Evolutionary conservation across 2,329 filamentous ascomycete species (phyloP).

Genomic region (Sporothrix globosa): DNA sequence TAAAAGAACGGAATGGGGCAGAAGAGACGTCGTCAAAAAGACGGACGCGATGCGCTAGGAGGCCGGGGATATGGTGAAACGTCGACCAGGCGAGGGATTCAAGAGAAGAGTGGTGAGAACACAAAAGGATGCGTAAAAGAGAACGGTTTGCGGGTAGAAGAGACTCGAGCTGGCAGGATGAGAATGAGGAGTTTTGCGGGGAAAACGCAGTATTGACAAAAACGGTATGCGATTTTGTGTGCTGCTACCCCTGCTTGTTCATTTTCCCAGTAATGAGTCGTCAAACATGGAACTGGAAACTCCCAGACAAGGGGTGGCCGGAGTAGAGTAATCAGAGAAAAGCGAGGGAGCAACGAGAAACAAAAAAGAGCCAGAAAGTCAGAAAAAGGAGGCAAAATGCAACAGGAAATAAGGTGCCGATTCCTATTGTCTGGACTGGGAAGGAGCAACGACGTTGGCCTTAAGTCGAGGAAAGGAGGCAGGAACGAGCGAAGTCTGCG

Average conservation of each 20-base stretch:
- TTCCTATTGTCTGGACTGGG: not conserved
- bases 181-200: not conserved
- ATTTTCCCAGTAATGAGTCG: not conserved
- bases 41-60: not conserved
- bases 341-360: not conserved
- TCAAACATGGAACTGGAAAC: constrained; percentile 2
- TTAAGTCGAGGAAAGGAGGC: not conserved
- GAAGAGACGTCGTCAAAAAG: not conserved
- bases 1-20: not conserved
- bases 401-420: not conserved
- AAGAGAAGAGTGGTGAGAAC: not conserved
- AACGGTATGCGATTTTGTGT: constrained; percentile 9
- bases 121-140: constrained; percentile 5
- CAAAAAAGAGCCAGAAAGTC: not conserved
- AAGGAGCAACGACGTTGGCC: not conserved
- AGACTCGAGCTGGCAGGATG: not conserved
- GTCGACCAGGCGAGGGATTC: not conserved
- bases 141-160: not conserved
- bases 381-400: not conserved
- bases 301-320: constrained; percentile 16
- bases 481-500: not conserved
- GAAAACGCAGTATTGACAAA: constrained; percentile 2
- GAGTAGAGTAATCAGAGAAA: not conserved
- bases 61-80: constrained; percentile 4
- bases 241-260: not conserved